Evolutionary conservation across 257 asterid genomes (phyloP).

Genomic region (Jasminum sambac): DNA sequence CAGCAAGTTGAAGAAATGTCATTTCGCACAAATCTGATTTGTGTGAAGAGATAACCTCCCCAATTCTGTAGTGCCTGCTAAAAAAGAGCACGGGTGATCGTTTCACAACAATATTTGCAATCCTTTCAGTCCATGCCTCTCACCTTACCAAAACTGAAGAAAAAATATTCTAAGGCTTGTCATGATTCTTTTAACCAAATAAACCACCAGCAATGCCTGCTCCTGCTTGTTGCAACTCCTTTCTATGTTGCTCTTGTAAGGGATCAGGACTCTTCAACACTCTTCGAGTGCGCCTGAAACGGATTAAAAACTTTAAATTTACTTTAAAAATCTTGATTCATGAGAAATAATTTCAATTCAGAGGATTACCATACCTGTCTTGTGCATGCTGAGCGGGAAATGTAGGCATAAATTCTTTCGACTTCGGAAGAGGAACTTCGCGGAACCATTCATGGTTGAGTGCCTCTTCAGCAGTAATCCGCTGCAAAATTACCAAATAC

Average conservation of each 20-base stretch:
- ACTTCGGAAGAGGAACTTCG: constrained; percentile 83
- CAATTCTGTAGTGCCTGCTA: constrained; percentile 45
- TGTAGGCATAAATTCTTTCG: constrained; percentile 87
- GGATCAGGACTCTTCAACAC: constrained; percentile 82
- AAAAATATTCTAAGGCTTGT: constrained; percentile 11
- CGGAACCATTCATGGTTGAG: constrained; percentile 82
- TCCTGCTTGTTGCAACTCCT: constrained; percentile 71
- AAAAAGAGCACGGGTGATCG: constrained; percentile 41
- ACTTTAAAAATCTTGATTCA: not conserved
- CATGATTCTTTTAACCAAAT: constrained; percentile 45
- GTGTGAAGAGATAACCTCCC: not conserved
- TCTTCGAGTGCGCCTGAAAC: constrained; percentile 60
- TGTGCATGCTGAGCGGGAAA: constrained; percentile 83
- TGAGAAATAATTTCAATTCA: not conserved
- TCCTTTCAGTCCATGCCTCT: constrained; percentile 36
- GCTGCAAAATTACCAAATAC: constrained; percentile 36
- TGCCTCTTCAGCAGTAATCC: constrained; percentile 75
- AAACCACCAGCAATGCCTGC: constrained; percentile 69
- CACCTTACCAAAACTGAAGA: constrained; percentile 35
- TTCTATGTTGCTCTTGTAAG: constrained; percentile 70
- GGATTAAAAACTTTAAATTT: not conserved
- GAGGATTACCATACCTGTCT: constrained; percentile 52
- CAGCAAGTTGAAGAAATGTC: not conserved
- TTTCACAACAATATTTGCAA: constrained; percentile 36
- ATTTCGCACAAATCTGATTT: not conserved